Percentiles rank a stretch among this genome's conserved stretches.
Evolutionary conservation across 1,139 yeast species (phyloP).

Genomic region (Sugiyamaella neomexicana): DNA sequence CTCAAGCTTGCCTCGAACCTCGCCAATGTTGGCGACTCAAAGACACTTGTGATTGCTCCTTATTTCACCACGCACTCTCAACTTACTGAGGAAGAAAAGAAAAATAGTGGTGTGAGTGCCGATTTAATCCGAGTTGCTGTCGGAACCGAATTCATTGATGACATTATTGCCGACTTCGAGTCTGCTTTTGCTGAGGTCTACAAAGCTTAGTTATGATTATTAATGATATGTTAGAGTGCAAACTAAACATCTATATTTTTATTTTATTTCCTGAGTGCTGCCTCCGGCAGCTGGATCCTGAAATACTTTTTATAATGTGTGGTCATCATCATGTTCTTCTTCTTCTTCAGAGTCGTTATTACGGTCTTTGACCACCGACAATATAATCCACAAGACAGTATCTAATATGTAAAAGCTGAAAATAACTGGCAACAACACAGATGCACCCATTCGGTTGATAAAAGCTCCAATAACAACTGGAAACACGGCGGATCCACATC

Average conservation of each 20-base stretch:
- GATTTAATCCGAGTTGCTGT: slow-evolving; percentile 86
- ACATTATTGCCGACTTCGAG: slow-evolving; percentile 81
- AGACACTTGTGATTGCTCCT: slow-evolving; percentile 93
- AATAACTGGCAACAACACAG: slow-evolving; percentile 24
- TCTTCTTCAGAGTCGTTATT: background rate
- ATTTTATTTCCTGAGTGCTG: background rate
- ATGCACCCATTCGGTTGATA: slow-evolving; percentile 35
- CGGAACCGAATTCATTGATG: slow-evolving; percentile 89
- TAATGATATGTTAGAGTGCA: background rate
- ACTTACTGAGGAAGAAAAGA: slow-evolving; percentile 75
- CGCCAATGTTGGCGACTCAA: slow-evolving; percentile 96
- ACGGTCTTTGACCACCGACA: slow-evolving; percentile 14
- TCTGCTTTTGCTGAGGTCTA: slow-evolving; percentile 56
- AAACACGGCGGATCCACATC: slow-evolving; percentile 72
- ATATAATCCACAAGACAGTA: slow-evolving; percentile 22
- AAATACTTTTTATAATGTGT: background rate
- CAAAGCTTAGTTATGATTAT: background rate
- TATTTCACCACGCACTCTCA: slow-evolving; percentile 95
- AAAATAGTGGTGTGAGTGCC: slow-evolving; percentile 78
- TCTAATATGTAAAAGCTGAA: slow-evolving; percentile 24
- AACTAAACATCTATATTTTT: background rate
- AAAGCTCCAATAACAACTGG: slow-evolving; percentile 59
- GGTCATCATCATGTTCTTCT: no score
- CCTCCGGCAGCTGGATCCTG: background rate
- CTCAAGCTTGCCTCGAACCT: slow-evolving; percentile 84